Base-by-base conservation (phyloP, 2,329 filamentous ascomycete species). In the Cercospora sesami region DNA sequence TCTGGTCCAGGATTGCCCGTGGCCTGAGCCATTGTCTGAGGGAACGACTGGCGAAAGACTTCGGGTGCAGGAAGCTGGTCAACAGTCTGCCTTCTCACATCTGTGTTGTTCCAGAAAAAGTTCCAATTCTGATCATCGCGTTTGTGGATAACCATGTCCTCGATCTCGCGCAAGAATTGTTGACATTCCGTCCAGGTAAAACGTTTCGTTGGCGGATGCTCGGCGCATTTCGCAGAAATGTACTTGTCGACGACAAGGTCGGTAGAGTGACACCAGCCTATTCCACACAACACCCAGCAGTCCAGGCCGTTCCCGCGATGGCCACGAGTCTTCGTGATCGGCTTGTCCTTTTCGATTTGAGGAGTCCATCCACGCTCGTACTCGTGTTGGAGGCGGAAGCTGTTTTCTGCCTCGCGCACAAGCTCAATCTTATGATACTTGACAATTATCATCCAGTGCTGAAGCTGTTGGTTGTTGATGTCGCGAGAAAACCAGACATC, bases 401-500 rank as follows among this genome's bases (percentile, higher is more conserved):
- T 30, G 51, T 55, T 21, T 55, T 30, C 51, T 26, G 21, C 51
- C 23, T 26, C 26, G 51, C 51, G 51, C 51, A 55, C 51, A 4
- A 55, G 23, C 51, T 55, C 51, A 30, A 55, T 3, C 7, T 30
- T 26, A 30, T 55, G 51, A n/a, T 55, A 55, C 10, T 55, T 55
- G 51, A 55, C 23, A 16, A 55, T 21, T 1, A 55, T 26, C 51
- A 55, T 55, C 21, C 21, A 55, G 23, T 55, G 51, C 23, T 55
- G 51, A 12, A 55, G 51, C 2, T 55, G 51, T n/a, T 55, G 51
- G 3, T 55, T 26, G 26, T 55, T 30, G 23, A 55, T 55, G 16
- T 55, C 26, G 23, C 51, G 51, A 55, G 51, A 55, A 23, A 55
- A 55, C 51, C 51, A 55, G 51, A 55, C 51, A 55, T 55, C 51